Conservation (phyloP, 139 green algal genomes). For the Limnomonas spitsbergensis region DNA sequence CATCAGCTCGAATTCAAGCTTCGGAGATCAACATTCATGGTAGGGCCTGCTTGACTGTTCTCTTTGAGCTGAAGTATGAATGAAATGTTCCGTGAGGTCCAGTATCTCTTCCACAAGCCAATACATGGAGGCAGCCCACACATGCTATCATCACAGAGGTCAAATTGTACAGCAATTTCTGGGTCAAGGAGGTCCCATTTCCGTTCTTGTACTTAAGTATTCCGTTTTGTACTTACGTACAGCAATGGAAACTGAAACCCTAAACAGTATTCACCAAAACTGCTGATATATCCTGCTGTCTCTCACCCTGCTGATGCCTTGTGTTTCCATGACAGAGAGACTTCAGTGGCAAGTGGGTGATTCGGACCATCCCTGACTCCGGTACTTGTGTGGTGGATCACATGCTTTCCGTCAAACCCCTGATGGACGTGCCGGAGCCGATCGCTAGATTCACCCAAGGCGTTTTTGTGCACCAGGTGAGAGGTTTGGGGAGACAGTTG, state of each 20-base stretch:
- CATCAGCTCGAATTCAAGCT: constrained; percentile 49
- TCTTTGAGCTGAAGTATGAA: not conserved
- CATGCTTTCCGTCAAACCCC: constrained; percentile 47
- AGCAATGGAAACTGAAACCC: not conserved
- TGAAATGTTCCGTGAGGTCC: not conserved
- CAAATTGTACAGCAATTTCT: not conserved
- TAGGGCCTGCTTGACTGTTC: not conserved
- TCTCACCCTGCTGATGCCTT: not conserved
- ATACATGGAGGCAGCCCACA: not conserved
- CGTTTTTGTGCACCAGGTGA: not conserved
- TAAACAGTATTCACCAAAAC: not conserved
- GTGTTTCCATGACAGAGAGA: constrained; percentile 13
- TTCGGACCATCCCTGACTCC: too few species aligned
- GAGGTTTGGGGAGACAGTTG: too few species aligned
- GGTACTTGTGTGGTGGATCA: constrained; percentile 59
- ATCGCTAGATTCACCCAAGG: not conserved
- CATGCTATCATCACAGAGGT: not conserved
- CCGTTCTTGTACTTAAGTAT: too few species aligned
- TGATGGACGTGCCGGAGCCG: constrained; percentile 38
- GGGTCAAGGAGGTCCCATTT: not conserved
- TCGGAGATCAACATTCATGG: constrained; percentile 52
- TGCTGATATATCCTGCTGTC: not conserved
- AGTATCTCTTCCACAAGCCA: not conserved
- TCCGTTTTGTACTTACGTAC: too few species aligned
- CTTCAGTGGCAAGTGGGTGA: constrained; percentile 44